These are phyloP conservation scores for Geranomyces michiganensis DNA, from an alignment of 192 early-diverging fungal genomes.

Conservation along the genomic window DNA sequence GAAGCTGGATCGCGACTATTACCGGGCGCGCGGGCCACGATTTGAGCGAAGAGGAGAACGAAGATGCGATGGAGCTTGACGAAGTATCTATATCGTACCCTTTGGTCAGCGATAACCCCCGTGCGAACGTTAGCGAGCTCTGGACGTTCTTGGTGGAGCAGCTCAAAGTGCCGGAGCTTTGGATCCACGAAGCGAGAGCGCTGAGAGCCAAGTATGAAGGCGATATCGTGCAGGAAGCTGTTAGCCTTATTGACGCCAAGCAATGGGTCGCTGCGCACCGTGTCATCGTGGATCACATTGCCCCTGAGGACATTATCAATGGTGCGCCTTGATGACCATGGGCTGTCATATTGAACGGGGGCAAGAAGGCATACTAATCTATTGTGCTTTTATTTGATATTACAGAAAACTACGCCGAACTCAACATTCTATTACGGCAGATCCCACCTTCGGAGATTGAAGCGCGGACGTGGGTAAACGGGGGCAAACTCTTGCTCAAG, in stretches of 20 bases:
- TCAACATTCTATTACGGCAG: conserved; percentile 20
- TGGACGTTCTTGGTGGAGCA: conserved; percentile 62
- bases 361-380: background rate
- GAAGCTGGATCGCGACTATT: conserved; percentile 28
- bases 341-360: too few relatives aligned
- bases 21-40: background rate
- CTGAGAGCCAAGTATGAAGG: conserved; percentile 45
- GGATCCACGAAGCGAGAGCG: conserved; percentile 66
- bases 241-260: conserved; percentile 49
- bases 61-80: background rate
- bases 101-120: too few relatives aligned
- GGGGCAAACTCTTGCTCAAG: conserved; percentile 41
- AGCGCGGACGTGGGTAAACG: conserved; percentile 27
- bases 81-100: background rate
- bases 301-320: conserved; percentile 37
- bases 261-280: conserved; percentile 41
- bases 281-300: conserved; percentile 34
- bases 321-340: too few relatives aligned
- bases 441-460: conserved; percentile 25
- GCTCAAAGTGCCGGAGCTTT: conserved; percentile 63
- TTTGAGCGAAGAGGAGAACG: background rate
- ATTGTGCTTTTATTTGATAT: background rate
- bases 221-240: conserved; percentile 36
- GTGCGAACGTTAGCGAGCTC: background rate
- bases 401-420: conserved; percentile 15